Evolutionary conservation across 768 basidiomycete species (phyloP).

Genomic region (Collybia mongolica): DNA sequence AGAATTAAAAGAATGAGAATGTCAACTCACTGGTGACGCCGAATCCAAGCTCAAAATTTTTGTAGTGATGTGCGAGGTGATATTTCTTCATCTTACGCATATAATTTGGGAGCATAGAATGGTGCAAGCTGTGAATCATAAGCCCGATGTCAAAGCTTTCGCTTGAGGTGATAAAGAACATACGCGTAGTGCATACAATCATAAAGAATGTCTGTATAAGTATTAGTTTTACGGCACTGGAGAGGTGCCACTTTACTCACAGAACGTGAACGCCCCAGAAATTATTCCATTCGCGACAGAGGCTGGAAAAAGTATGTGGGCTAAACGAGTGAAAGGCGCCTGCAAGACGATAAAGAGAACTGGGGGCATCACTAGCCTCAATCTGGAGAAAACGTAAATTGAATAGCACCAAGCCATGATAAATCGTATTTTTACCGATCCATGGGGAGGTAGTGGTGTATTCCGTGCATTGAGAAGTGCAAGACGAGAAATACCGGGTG

Average conservation of each 20-base stretch:
- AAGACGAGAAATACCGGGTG: constrained; percentile 72
- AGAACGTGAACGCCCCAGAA: constrained; percentile 76
- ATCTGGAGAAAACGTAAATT: constrained; percentile 34
- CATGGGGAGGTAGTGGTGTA: constrained; percentile 98
- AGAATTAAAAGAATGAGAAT: not conserved
- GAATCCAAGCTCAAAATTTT: constrained; percentile 96
- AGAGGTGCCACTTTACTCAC: constrained; percentile 37
- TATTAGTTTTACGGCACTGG: not conserved
- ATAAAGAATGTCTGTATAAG: constrained; percentile 67
- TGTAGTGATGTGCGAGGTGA: constrained; percentile 97
- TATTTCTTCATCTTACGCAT: constrained; percentile 94
- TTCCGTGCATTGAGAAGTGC: constrained; percentile 92
- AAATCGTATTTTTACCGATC: constrained; percentile 57
- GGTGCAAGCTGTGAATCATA: constrained; percentile 65
- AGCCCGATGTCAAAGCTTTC: no score
- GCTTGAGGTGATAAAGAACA: constrained; percentile 22
- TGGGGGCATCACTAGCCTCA: constrained; percentile 98
- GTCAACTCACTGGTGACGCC: constrained; percentile 81
- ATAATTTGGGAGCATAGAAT: constrained; percentile 83
- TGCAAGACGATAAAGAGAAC: constrained; percentile 73
- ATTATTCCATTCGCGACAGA: constrained; percentile 91
- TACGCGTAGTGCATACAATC: constrained; percentile 93
- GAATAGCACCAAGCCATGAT: not conserved
- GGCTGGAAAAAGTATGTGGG: constrained; percentile 76
- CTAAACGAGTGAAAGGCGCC: constrained; percentile 85